Evolutionary conservation across 192 early-diverging fungal genomes (phyloP), one percentile per base, ranked within the genome.

Genomic region (Umbelopsis sp.): DNA sequence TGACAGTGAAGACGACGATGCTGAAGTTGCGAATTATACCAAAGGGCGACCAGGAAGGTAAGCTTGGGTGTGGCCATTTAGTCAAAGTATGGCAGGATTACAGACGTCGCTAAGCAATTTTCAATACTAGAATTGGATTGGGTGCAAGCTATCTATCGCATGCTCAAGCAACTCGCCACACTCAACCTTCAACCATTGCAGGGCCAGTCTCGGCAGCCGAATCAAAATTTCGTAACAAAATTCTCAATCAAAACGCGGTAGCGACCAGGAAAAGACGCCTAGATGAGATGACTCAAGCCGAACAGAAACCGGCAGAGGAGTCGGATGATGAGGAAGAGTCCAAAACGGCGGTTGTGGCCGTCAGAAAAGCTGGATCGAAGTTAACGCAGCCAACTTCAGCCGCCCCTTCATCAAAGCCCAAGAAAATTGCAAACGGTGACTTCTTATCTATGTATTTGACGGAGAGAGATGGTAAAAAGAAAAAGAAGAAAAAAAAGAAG

Each of bases 141-240:
- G 84, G 84, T 3, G 84, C 84, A 41, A 86, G 83, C 33, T 86
- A 67, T 52, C 74, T 86, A 18, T 86, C 84, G 3, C 84, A 86
- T 46, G 75, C 67, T 46, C 82, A 86, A 25, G 80, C 80, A 11
- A 85, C 80, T 73, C 71, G 78, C 8, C 84, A 86, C 25, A 68
- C 72, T 13, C 73, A 75, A 9, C 45, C 64, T 30, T 68, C 74
- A 4, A 71, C 80, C 3, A 78, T 68, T 25, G 68, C 68, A 27
- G 66, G 61, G 4, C 30, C 49, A 20, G 35, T 46, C 16, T 58
- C 75, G 9, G 72, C 69, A 49, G 49, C 80, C 30, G 80, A 83
- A 37, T 72, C 75, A 5, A 69, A 80, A 41, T 51, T 86, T 20
- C 81, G 76, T 46, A 79, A 78, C 41, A 80, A 80, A 49, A 80